Evolutionary conservation across 305 asterid genomes (phyloP), one percentile per base, ranked within the genome.

Genomic region (Fraxinus sp.): DNA sequence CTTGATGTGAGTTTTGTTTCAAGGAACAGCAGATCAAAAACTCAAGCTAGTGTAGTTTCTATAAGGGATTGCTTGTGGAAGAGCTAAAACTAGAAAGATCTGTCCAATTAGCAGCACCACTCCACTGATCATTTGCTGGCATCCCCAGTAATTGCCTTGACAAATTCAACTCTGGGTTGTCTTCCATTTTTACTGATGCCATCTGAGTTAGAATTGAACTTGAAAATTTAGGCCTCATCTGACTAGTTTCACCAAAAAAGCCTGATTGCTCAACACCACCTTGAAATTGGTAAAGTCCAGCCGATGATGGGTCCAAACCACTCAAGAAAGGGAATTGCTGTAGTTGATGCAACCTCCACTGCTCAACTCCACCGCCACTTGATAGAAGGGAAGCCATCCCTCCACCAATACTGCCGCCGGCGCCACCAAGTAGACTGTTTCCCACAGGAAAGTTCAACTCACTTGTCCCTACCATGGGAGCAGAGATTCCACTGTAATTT

Each of bases 1-100:
- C 70, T 2, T 9, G 78, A 32, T 9, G 10, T 33, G 18, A 26
- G 3, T 78, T 24, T 33, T 41, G 4, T n/a, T 55, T 83, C 74
- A 0, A 64, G 33, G 6, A 64, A 24, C 26, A 37, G 71, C 44
- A 79, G 74, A 68, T 80, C 74, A 46, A 55, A 20, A 10, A 20
- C 16, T 26, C 41, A 24, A 76, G 79, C 35, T 9, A 7, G n/a
- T 33, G 8, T 44, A 64, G 62, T 79, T 71, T 77, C 86, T 84
- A 92, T 82, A 87, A 85, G 0, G 90, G 91, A 80, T 92, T 92
- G 82, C 92, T 93, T 35, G 95, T 86, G 0, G 98, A 91, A 59
- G 98, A 91, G 84, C 92, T 93, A 85, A 94, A 94, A 80, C 89
- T 88, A 2, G 97, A 86, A 80, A 93, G 91, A 70, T 94, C 97